Evolutionary conservation across 139 green algal species (phyloP).

Genomic region (Chlorella sp.): DNA sequence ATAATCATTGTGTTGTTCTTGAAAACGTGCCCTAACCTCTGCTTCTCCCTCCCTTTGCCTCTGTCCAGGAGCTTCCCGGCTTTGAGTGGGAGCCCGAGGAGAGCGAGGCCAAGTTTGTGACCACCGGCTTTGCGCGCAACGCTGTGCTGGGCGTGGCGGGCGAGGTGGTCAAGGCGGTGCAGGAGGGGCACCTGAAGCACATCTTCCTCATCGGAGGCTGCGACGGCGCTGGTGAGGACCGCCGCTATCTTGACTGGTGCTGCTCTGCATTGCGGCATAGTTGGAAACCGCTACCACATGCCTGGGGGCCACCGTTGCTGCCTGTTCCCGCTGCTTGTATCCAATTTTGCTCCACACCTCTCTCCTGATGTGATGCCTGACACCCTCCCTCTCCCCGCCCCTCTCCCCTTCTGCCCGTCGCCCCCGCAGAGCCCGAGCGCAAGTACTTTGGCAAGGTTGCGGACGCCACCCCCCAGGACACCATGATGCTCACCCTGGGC

Average conservation of each 20-base stretch:
- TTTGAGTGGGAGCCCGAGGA: slow-evolving; percentile 32
- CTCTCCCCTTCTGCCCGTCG: not conserved
- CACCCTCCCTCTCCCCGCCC: not conserved
- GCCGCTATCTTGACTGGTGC: not conserved
- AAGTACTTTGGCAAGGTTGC: slow-evolving; percentile 40
- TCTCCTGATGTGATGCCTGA: not conserved
- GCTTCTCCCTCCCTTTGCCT: not conserved
- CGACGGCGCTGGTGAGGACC: slow-evolving; percentile 17
- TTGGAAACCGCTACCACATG: not conserved
- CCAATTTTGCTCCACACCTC: not conserved
- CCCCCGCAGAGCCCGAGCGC: slow-evolving; percentile 28
- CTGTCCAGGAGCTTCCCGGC: slow-evolving; percentile 31
- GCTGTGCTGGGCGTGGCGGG: slow-evolving; percentile 46
- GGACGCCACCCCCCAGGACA: slow-evolving; percentile 47
- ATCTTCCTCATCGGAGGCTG: slow-evolving; percentile 55
- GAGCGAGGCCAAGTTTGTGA: slow-evolving; percentile 34
- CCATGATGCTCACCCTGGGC: slow-evolving; percentile 72
- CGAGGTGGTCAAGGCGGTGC: slow-evolving; percentile 49
- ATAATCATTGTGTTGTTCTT: too few species aligned
- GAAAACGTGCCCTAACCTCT: not conserved
- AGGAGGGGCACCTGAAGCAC: slow-evolving; percentile 43
- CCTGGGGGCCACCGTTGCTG: not conserved
- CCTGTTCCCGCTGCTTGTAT: not conserved
- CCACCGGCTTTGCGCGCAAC: slow-evolving; percentile 51
- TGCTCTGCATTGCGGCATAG: too few species aligned